Conservation (phyloP, 1,139 yeast species). For the Protomyces inouyei region DNA sequence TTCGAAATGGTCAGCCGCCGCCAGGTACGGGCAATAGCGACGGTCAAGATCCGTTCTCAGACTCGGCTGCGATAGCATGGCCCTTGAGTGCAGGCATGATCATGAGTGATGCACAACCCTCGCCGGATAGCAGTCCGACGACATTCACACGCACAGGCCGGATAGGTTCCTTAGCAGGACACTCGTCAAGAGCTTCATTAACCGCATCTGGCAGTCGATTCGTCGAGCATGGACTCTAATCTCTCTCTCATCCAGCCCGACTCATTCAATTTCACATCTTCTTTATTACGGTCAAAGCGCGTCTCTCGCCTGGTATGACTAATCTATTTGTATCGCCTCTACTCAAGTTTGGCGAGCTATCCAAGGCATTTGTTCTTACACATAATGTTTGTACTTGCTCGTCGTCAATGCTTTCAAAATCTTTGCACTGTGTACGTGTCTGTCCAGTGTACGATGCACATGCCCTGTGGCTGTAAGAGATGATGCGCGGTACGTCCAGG, state of each 20-base stretch:
- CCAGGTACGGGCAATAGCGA: neutral
- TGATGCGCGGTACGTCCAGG: too few species aligned
- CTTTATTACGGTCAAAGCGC: too few species aligned
- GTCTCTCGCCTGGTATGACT: too few species aligned
- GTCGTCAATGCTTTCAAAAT: too few species aligned
- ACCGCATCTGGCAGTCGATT: neutral
- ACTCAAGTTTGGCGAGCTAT: neutral
- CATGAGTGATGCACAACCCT: neutral
- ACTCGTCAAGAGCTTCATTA: neutral
- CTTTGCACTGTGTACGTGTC: too few species aligned
- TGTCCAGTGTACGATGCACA: too few species aligned
- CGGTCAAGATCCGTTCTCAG: neutral
- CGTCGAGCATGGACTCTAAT: neutral
- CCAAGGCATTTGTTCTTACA: too few species aligned
- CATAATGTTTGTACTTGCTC: too few species aligned
- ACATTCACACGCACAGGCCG: neutral
- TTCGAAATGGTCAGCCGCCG: neutral
- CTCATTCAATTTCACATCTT: too few species aligned
- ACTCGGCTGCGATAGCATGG: neutral
- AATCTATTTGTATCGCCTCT: neutral
- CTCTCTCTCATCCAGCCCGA: too few species aligned
- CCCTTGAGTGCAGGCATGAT: neutral
- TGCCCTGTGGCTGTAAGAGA: too few species aligned
- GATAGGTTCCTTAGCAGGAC: neutral
- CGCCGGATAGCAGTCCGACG: neutral